Conservation (phyloP, 495 filamentous ascomycete species). For the Xylona heveae region DNA sequence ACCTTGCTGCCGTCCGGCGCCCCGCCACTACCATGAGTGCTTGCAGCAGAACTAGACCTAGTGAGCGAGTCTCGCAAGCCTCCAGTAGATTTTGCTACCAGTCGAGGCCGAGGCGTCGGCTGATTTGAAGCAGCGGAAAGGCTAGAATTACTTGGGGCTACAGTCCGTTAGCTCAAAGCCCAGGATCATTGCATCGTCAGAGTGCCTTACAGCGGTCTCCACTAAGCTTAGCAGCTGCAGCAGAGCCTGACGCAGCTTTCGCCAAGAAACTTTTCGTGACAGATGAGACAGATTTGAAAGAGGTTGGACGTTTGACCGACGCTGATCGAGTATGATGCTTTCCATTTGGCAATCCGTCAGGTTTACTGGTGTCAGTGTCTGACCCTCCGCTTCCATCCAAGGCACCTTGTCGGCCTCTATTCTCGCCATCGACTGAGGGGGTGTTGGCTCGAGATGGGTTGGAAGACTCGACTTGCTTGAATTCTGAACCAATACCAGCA, state of each 20-base stretch:
- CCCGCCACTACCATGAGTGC: slow-evolving; percentile 22
- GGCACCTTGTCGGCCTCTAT: slow-evolving; percentile 1
- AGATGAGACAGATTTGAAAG: slow-evolving; percentile 88
- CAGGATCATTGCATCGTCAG: background rate
- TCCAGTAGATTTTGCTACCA: slow-evolving; percentile 45
- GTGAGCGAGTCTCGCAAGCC: slow-evolving; percentile 30
- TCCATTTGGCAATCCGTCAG: slow-evolving; percentile 11
- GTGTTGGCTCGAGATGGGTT: too few species aligned
- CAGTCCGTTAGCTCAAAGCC: background rate
- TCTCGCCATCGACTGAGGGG: slow-evolving; percentile 4
- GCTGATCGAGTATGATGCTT: slow-evolving; percentile 24
- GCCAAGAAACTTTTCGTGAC: slow-evolving; percentile 78
- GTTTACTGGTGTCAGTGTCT: slow-evolving; percentile 36
- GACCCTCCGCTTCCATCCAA: slow-evolving; percentile 45
- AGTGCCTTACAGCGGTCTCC: slow-evolving; percentile 14
- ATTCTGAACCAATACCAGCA: too few species aligned
- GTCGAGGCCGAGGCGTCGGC: slow-evolving; percentile 30
- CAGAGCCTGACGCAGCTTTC: slow-evolving; percentile 23
- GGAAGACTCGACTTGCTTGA: too few species aligned
- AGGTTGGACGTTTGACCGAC: slow-evolving; percentile 62
- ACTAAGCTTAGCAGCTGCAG: slow-evolving; percentile 9
- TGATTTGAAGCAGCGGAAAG: slow-evolving; percentile 16
- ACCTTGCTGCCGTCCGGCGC: slow-evolving; percentile 57
- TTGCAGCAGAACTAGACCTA: slow-evolving; percentile 21
- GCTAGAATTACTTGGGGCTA: background rate